A percentile compares a stretch with the other conserved stretches of the same genome.
These are phyloP conservation scores for Eutrema heterophyllum DNA, from an alignment of 345 rosid genomes.

Conservation along the genomic window DNA sequence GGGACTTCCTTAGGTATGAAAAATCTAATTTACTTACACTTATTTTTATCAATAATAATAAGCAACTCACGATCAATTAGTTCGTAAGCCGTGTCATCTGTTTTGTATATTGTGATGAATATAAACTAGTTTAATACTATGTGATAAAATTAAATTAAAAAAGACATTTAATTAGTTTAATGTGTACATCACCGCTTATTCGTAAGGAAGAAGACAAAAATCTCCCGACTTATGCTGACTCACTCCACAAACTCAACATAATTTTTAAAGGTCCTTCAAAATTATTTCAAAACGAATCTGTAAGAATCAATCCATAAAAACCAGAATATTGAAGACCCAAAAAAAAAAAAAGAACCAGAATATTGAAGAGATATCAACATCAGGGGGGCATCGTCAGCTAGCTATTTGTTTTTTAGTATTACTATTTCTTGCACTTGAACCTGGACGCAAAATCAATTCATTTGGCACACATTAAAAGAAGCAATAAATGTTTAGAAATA, in stretches of 20 bases:
- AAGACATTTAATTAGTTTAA: not conserved
- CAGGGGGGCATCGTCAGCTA: not conserved
- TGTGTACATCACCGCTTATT: slow-evolving; percentile 12
- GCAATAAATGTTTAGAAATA: not conserved
- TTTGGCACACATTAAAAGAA: not conserved
- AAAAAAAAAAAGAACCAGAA: too few relatives aligned
- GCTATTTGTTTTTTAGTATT: not conserved
- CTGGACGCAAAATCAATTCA: slow-evolving; percentile 10
- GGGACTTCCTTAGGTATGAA: slow-evolving; percentile 1
- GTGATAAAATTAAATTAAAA: not conserved
- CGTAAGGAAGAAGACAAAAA: slow-evolving; percentile 4
- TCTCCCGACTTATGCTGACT: slow-evolving; percentile 18
- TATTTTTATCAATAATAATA: not conserved
- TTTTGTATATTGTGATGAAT: not conserved
- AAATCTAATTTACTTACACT: not conserved
- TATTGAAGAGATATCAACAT: slow-evolving; percentile 3
- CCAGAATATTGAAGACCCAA: too few relatives aligned
- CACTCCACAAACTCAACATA: slow-evolving; percentile 2
- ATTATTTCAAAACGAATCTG: not conserved
- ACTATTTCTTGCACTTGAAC: not conserved
- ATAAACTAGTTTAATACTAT: not conserved
- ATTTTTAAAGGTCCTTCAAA: not conserved
- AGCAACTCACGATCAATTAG: slow-evolving; percentile 2
- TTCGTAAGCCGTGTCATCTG: slow-evolving; percentile 14
- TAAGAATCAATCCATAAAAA: not conserved